phyloP scores from a whole-genome alignment of 192 early-diverging fungal species.

The Mortierella antarctica region DNA sequence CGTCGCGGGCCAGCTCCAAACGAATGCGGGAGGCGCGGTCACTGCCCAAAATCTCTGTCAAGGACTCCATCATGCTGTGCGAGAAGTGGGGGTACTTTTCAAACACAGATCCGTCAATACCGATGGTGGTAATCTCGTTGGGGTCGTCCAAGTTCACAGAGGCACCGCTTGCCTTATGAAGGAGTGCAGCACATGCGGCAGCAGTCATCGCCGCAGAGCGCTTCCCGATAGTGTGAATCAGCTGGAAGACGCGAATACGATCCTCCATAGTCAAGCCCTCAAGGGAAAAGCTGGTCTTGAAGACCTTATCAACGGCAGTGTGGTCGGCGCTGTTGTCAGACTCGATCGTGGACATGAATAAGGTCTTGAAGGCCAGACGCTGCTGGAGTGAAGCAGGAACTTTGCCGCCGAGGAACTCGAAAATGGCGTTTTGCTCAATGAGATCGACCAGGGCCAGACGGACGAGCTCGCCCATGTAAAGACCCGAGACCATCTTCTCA shows the following conservation, averaged over 20 bases:
- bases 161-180: constrained; percentile 66
- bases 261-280: constrained; percentile 65
- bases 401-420: constrained; percentile 75
- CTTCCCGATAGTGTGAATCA: constrained; percentile 66
- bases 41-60: constrained; percentile 79
- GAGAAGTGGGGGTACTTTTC: constrained; percentile 91
- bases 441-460: constrained; percentile 86
- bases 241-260: constrained; percentile 79
- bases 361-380: constrained; percentile 83
- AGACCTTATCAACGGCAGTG: constrained; percentile 69
- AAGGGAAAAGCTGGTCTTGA: constrained; percentile 68
- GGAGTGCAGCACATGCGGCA: constrained; percentile 73
- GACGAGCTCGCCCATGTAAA: constrained; percentile 93
- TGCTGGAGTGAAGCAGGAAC: constrained; percentile 69
- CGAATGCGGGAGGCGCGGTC: constrained; percentile 78
- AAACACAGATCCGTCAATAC: constrained; percentile 92
- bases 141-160: constrained; percentile 53
- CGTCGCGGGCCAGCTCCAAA: constrained; percentile 79
- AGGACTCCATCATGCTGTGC: constrained; percentile 76
- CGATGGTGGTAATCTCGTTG: constrained; percentile 74
- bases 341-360: constrained; percentile 71
- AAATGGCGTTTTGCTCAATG: constrained; percentile 80
- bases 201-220: constrained; percentile 87
- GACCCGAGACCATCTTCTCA: constrained; percentile 97
- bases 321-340: constrained; percentile 74